Conservation (phyloP, 2,329 filamentous ascomycete genomes). For the Teratosphaeria zuluensis region DNA sequence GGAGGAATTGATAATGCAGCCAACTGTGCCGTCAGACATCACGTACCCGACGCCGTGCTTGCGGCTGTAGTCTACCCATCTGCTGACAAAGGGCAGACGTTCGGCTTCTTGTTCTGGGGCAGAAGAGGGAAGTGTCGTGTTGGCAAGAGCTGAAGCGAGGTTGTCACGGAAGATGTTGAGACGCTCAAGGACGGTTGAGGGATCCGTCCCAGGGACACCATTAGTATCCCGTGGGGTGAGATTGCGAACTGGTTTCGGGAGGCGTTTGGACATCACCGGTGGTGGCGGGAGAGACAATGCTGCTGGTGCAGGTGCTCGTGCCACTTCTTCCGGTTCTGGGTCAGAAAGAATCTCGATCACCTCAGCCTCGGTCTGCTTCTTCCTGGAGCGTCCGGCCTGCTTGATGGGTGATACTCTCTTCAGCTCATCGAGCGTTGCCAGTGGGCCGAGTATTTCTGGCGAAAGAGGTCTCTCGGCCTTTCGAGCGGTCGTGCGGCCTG, state of each 20-base stretch:
- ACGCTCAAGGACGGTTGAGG: constrained; percentile 35
- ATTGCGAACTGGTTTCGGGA: constrained; percentile 16
- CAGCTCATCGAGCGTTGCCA: constrained; percentile 25
- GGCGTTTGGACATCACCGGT: constrained; percentile 14
- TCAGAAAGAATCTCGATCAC: constrained; percentile 28
- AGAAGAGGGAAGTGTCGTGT: constrained; percentile 28
- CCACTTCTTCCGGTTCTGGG: constrained; percentile 17
- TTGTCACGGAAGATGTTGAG: constrained; percentile 38
- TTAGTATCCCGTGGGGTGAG: constrained; percentile 13
- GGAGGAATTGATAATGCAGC: constrained; percentile 49
- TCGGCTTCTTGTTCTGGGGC: constrained; percentile 33
- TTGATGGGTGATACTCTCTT: constrained; percentile 19
- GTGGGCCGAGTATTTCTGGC: constrained; percentile 17
- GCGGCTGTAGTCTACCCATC: constrained; percentile 85
- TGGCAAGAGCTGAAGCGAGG: constrained; percentile 32
- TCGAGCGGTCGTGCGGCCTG: constrained; percentile 6
- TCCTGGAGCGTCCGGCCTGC: constrained; percentile 8
- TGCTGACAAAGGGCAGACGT: constrained; percentile 50
- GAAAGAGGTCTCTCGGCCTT: constrained; percentile 17
- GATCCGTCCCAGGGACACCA: constrained; percentile 31
- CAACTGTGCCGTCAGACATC: constrained; percentile 69
- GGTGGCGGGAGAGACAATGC: constrained; percentile 19
- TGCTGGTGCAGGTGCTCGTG: constrained; percentile 4
- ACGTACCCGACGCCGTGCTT: constrained; percentile 81
- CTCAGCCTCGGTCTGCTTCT: constrained; percentile 19